Percentiles rank a stretch among this genome's conserved stretches.
Conservation (phyloP, 192 early-diverging fungal genomes). For the Umbelopsis isabellina region DNA sequence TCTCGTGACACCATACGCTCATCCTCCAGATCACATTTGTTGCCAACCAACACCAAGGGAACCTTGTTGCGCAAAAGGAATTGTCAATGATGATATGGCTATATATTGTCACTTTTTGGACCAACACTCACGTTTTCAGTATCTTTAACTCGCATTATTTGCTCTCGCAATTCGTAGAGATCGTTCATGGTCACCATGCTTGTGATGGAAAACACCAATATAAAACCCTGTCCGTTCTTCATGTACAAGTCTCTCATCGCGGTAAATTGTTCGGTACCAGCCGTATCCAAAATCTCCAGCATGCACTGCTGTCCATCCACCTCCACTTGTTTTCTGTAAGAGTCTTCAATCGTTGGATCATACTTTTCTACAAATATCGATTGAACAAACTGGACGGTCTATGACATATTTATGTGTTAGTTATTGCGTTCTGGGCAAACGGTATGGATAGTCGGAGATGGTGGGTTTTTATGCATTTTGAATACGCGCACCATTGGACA, state of each 20-base stretch:
- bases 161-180: slow-evolving; percentile 66
- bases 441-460: not conserved
- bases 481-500: not conserved
- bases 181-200: slow-evolving; percentile 76
- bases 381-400: slow-evolving; percentile 91
- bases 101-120: slow-evolving; percentile 76
- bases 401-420: not conserved
- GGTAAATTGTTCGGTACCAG: slow-evolving; percentile 72
- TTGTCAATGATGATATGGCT: not conserved
- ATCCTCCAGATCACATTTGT: slow-evolving; percentile 87
- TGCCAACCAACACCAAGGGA: slow-evolving; percentile 90
- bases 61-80: slow-evolving; percentile 43
- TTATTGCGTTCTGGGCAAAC: not conserved
- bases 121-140: slow-evolving; percentile 65
- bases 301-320: slow-evolving; percentile 82
- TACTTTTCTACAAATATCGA: slow-evolving; percentile 92
- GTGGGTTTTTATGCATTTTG: not conserved
- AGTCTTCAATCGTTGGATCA: slow-evolving; percentile 94
- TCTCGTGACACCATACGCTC: slow-evolving; percentile 71
- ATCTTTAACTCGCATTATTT: slow-evolving; percentile 86
- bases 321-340: slow-evolving; percentile 85
- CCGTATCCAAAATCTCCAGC: slow-evolving; percentile 91
- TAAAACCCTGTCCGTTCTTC: slow-evolving; percentile 89
- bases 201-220: slow-evolving; percentile 84
- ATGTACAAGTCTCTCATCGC: slow-evolving; percentile 87